Conservation (phyloP, 2,329 filamentous ascomycete species). For the Allantophomopsis cytisporea region DNA sequence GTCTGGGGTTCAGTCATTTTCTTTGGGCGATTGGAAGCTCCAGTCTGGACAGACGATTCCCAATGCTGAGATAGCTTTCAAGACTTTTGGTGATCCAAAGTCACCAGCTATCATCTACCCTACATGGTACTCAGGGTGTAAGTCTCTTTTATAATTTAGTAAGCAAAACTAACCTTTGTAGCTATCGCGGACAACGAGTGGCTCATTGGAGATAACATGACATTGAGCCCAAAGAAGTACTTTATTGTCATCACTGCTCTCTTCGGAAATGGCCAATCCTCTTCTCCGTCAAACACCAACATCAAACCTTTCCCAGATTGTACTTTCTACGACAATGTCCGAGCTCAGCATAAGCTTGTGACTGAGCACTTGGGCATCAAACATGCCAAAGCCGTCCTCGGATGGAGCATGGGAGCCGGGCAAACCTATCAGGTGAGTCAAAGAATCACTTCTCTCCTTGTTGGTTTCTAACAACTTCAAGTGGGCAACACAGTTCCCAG, state of each 20-base stretch:
- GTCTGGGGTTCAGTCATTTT: constrained; percentile 28
- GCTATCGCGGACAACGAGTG: constrained; percentile 60
- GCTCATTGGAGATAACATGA: constrained; percentile 37
- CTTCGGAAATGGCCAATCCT: constrained; percentile 57
- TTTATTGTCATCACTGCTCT: constrained; percentile 57
- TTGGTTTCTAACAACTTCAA: constrained; percentile 18
- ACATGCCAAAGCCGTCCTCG: constrained; percentile 47
- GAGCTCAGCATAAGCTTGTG: constrained; percentile 51
- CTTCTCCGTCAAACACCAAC: constrained; percentile 48
- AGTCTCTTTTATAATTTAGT: constrained; percentile 8
- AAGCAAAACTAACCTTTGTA: constrained; percentile 9
- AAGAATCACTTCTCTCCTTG: too few species aligned
- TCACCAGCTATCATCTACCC: constrained; percentile 62
- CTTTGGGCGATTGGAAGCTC: constrained; percentile 53
- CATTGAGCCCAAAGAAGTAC: constrained; percentile 49
- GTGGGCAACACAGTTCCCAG: constrained; percentile 30
- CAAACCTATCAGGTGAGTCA: constrained; percentile 32
- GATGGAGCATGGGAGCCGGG: constrained; percentile 59
- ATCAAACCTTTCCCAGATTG: constrained; percentile 46
- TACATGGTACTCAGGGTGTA: constrained; percentile 58
- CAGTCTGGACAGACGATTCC: constrained; percentile 48
- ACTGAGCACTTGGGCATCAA: constrained; percentile 46
- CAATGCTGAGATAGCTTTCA: constrained; percentile 60
- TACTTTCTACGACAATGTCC: constrained; percentile 55
- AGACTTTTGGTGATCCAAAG: constrained; percentile 52